These are phyloP conservation scores for Austroboletus novae-zelandiae DNA, from an alignment of 1,284 basidiomycete species.

Conservation along the genomic window DNA sequence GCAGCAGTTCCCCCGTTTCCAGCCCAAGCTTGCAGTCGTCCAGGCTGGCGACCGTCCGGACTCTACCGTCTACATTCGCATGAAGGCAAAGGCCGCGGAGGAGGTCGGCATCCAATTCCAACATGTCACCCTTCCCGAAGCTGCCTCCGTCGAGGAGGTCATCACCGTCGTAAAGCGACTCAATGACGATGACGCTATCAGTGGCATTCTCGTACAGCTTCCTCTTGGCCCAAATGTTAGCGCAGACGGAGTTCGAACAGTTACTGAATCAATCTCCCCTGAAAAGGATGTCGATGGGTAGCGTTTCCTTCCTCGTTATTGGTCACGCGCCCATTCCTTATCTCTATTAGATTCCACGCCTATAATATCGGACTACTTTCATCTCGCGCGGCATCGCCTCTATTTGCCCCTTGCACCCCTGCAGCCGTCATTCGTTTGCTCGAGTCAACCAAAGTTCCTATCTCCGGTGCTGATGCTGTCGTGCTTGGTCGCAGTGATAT, in stretches of 20 bases:
- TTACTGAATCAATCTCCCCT: conserved; percentile 93
- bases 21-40: conserved; percentile 88
- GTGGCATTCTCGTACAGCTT: conserved; percentile 96
- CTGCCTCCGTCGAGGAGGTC: conserved; percentile 74
- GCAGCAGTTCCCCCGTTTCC: conserved; percentile 76
- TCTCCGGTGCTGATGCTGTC: conserved; percentile 81
- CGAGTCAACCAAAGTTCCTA: conserved; percentile 76
- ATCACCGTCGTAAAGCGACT: conserved; percentile 77
- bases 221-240: conserved; percentile 87
- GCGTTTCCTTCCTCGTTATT: conserved; percentile 23
- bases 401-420: conserved; percentile 96
- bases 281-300: conserved; percentile 98
- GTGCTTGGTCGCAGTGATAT: conserved; percentile 98
- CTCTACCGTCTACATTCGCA: conserved; percentile 91
- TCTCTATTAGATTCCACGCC: conserved; percentile 79
- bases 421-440: conserved; percentile 90
- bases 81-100: conserved; percentile 96
- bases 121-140: conserved; percentile 76
- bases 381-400: conserved; percentile 86
- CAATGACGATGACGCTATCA: conserved; percentile 82
- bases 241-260: conserved; percentile 82
- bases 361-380: conserved; percentile 98
- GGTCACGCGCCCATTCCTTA: conserved; percentile 6
- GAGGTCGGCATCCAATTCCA: conserved; percentile 92
- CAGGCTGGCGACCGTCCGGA: conserved; percentile 93